These are phyloP conservation scores for Boletus subcaerulescens DNA, from an alignment of 768 basidiomycete genomes.

Conservation along the genomic window DNA sequence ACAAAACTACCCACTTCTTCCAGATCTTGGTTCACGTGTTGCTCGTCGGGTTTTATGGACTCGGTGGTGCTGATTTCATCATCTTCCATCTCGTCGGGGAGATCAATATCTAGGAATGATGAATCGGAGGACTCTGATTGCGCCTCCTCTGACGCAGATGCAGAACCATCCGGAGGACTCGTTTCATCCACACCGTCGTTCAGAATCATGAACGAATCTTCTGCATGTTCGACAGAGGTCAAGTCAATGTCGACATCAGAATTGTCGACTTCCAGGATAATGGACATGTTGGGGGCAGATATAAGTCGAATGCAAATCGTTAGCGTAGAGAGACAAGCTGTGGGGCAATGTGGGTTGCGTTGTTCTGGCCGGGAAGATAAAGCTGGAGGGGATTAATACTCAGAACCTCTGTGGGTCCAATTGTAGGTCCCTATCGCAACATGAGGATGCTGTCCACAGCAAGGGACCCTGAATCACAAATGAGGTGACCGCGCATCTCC, in stretches of 20 bases:
- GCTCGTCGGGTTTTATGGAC: constrained; percentile 15
- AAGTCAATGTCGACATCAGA: constrained; percentile 7
- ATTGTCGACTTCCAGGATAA: constrained; percentile 12
- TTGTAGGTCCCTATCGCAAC: neutral
- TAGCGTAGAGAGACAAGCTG: neutral
- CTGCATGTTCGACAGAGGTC: neutral
- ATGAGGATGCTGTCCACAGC: constrained; percentile 1
- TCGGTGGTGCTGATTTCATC: constrained; percentile 11
- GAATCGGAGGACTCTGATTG: constrained; percentile 18
- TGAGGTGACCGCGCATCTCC: constrained; percentile 5
- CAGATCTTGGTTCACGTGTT: constrained; percentile 5
- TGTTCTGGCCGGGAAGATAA: neutral
- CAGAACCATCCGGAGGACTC: neutral
- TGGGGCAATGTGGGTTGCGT: neutral
- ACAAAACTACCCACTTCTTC: constrained; percentile 11
- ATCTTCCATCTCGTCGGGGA: constrained; percentile 12
- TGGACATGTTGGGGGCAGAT: constrained; percentile 10
- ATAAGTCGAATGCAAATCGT: neutral
- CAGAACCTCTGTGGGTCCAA: constrained; percentile 16
- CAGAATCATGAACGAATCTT: constrained; percentile 12
- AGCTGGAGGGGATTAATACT: constrained; percentile 4
- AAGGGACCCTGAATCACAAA: neutral
- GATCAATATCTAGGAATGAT: constrained; percentile 19
- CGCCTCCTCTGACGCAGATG: constrained; percentile 4
- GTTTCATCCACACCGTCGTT: constrained; percentile 1